phyloP scores from a whole-genome alignment of 1,284 basidiomycete species.

The Ganoderma meredithae region DNA sequence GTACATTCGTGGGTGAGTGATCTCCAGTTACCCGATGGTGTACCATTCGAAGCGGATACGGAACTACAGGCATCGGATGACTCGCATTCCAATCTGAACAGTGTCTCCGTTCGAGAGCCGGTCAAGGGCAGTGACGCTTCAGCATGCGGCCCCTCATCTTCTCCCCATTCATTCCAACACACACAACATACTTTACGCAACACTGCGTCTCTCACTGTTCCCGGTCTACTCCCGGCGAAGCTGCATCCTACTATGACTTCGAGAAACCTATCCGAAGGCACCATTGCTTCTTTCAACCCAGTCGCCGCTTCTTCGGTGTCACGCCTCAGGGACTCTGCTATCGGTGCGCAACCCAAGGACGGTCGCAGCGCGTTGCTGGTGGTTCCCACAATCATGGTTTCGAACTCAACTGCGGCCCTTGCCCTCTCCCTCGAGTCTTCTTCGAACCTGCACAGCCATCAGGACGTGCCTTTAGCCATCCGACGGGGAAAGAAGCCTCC shows the following conservation, averaged over 20 bases:
- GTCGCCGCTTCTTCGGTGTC: conserved; percentile 3
- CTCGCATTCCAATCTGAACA: background rate
- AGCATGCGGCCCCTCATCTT: background rate
- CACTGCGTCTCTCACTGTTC: background rate
- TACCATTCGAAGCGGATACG: background rate
- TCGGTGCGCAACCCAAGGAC: background rate
- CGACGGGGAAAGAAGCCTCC: conserved; percentile 60
- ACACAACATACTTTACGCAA: background rate
- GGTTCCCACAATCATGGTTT: conserved; percentile 59
- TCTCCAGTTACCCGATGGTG: background rate
- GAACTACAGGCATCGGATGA: background rate
- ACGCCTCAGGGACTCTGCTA: background rate
- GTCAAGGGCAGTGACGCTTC: background rate
- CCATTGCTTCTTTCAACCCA: background rate
- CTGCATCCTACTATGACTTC: conserved; percentile 13
- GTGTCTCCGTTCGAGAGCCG: background rate
- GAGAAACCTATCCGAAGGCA: background rate
- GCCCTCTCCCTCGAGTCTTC: conserved; percentile 54
- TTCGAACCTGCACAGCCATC: conserved; percentile 32
- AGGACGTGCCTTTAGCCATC: conserved; percentile 49
- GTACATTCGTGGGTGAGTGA: conserved; percentile 60
- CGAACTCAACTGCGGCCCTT: conserved; percentile 56
- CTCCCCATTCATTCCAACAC: background rate
- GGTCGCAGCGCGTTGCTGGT: conserved; percentile 19
- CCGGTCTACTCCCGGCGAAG: background rate